Evolutionary conservation across 805 yeast species (phyloP).

Genomic region (Cyberlindnera maritima): DNA sequence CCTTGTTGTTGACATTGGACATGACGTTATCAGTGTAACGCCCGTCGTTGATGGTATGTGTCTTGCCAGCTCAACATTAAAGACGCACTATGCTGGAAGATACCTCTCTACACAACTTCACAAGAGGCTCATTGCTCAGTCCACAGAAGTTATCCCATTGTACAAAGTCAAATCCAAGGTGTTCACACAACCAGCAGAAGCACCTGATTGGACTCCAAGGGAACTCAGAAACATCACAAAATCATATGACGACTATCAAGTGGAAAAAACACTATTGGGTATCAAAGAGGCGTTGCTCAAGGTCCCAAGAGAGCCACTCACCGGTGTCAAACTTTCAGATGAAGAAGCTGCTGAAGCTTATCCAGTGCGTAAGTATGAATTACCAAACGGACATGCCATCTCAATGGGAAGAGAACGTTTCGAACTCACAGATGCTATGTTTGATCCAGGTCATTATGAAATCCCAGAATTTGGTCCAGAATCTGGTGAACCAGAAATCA

Average conservation of each 20-base stretch:
- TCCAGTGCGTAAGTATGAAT: slow-evolving; percentile 55
- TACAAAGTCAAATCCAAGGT: slow-evolving; percentile 51
- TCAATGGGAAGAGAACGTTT: slow-evolving; percentile 60
- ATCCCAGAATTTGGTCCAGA: slow-evolving; percentile 36
- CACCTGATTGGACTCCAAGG: slow-evolving; percentile 32
- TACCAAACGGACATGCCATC: slow-evolving; percentile 71
- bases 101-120: slow-evolving; percentile 55
- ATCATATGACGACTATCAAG: slow-evolving; percentile 56
- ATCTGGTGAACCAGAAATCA: slow-evolving; percentile 50
- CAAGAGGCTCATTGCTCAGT: slow-evolving; percentile 36
- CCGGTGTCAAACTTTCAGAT: slow-evolving; percentile 13
- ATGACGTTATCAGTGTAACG: slow-evolving; percentile 70
- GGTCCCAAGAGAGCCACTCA: slow-evolving; percentile 42
- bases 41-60: slow-evolving; percentile 85
- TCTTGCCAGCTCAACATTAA: slow-evolving; percentile 62
- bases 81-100: slow-evolving; percentile 72
- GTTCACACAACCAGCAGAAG: slow-evolving; percentile 29
- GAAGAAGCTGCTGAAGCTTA: slow-evolving; percentile 27
- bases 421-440: slow-evolving; percentile 68
- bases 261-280: slow-evolving; percentile 57
- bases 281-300: slow-evolving; percentile 71
- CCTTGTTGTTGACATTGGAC: slow-evolving; percentile 83
- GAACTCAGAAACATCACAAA: slow-evolving; percentile 23
- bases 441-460: slow-evolving; percentile 53
- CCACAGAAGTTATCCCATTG: slow-evolving; percentile 39